Evolutionary conservation across 768 basidiomycete species (phyloP), one percentile per base, ranked within the genome.

Genomic region (Galerina marginata): DNA sequence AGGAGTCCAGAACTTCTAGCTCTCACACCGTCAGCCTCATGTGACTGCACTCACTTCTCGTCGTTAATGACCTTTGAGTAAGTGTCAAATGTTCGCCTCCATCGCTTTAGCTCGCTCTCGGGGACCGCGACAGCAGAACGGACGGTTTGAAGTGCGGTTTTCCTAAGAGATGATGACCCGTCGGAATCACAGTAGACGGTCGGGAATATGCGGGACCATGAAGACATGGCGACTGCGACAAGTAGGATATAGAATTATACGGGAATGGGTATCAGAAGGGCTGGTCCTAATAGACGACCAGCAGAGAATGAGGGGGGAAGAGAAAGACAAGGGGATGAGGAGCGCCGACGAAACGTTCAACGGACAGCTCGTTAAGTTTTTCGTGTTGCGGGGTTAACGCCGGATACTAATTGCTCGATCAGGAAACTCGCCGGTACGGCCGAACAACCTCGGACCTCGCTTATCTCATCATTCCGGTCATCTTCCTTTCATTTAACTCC

Each of bases 11-110:
- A 53, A 54, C 49, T 25, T 57, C 14, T 51, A 38, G 55, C 54
- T 63, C 56, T 67, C 62, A 52, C 65, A 63, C 61, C 50, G 45
- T 49, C 56, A 60, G 52, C 54, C 56, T 37, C 66, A 67, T 73
- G 64, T 64, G 67, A 64, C 62, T 52, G 39, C 58, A 81, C 88
- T 75, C 75, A 96, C 95, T 89, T 94, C 75, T 95, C 89, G 51
- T 90, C 91, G 44, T 91, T 84, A 38, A 86, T 72, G 37, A 87
- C 80, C 73, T 88, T 91, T 45, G 95, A 91, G 70, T 94, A 91
- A 44, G 83, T 66, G 58, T 97, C 95, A 74, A 97, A 98, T 2
- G 86, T 87, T 68, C 93, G 83, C 72, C 85, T 86, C 96, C 96
- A 98, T 64, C 92, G 86, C 74, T 85, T 91, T 51, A 95, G 77